These are phyloP conservation scores for Irpex sp. DNA, from an alignment of 1,284 basidiomycete species.

Conservation along the genomic window DNA sequence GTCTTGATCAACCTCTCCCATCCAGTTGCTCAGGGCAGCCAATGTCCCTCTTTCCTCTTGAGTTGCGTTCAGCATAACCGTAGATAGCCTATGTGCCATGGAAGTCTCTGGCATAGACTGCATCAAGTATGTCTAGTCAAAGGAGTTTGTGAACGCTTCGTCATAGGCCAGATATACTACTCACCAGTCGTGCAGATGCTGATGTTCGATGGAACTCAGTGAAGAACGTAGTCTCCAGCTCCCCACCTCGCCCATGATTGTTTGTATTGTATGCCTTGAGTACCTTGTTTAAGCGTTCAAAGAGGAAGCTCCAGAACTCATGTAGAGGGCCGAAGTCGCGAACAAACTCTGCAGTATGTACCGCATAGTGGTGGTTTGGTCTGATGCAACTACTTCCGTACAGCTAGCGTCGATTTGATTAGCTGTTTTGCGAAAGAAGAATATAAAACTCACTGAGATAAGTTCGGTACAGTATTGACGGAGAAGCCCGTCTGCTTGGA, in stretches of 20 bases:
- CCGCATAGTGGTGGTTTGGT: slow-evolving; percentile 32
- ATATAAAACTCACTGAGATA: slow-evolving; percentile 12
- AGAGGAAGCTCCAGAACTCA: slow-evolving; percentile 36
- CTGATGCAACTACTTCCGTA: slow-evolving; percentile 24
- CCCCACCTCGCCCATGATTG: slow-evolving; percentile 27
- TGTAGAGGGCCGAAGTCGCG: slow-evolving; percentile 31
- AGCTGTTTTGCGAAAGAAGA: background rate
- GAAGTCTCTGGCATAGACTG: background rate
- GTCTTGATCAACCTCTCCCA: slow-evolving; percentile 18
- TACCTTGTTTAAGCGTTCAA: slow-evolving; percentile 34
- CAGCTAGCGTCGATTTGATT: slow-evolving; percentile 17
- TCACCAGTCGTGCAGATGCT: slow-evolving; percentile 20
- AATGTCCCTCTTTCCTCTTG: slow-evolving; percentile 26
- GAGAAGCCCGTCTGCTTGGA: slow-evolving; percentile 17
- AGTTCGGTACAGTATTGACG: slow-evolving; percentile 21
- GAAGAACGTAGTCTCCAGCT: slow-evolving; percentile 32
- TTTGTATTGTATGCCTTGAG: slow-evolving; percentile 31
- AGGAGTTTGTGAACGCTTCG: background rate
- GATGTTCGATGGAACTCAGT: slow-evolving; percentile 27
- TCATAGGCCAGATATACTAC: slow-evolving; percentile 4
- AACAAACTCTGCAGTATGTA: slow-evolving; percentile 21
- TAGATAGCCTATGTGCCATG: slow-evolving; percentile 1
- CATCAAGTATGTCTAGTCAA: background rate
- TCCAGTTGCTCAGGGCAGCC: slow-evolving; percentile 16
- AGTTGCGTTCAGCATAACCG: slow-evolving; percentile 23